Percentiles rank a stretch among this genome's conserved stretches.
Conservation (phyloP, 2,329 filamentous ascomycete species). For the Fusarium albidum region DNA sequence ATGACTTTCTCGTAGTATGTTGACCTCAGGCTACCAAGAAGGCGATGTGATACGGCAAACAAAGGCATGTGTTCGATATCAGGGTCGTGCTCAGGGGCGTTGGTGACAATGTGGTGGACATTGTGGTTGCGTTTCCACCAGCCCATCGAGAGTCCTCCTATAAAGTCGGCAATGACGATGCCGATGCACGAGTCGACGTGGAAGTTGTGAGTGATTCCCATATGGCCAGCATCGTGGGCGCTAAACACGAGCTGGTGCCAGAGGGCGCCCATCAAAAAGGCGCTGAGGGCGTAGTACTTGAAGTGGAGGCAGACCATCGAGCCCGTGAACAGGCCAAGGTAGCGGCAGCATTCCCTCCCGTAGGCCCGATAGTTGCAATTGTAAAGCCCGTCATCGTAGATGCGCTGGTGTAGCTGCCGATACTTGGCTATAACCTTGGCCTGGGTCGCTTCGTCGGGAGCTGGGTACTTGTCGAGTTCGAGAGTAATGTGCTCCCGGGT, state of each 20-base stretch:
- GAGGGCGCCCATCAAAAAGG: conserved; percentile 78
- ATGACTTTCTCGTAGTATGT: conserved; percentile 87
- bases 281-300: conserved; percentile 75
- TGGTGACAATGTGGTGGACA: conserved; percentile 96
- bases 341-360: conserved; percentile 76
- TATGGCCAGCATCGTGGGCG: conserved; percentile 94
- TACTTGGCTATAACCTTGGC: conserved; percentile 82
- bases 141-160: conserved; percentile 87
- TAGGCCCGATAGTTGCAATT: conserved; percentile 86
- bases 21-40: conserved; percentile 76
- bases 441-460: conserved; percentile 77
- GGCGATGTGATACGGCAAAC: conserved; percentile 85
- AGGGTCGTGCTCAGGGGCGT: conserved; percentile 93
- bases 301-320: conserved; percentile 67
- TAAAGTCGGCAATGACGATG: conserved; percentile 87
- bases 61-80: conserved; percentile 94
- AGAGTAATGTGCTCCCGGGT: conserved; percentile 79
- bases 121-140: conserved; percentile 99
- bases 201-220: conserved; percentile 95
- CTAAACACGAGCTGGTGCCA: conserved; percentile 97
- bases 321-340: conserved; percentile 68
- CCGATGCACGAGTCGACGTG: conserved; percentile 84
- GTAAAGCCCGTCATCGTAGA: conserved; percentile 80
- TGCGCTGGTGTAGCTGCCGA: conserved; percentile 74
- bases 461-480: conserved; percentile 82